Base-by-base conservation (phyloP, 805 yeast genomes). In the Metschnikowia continentalis region DNA sequence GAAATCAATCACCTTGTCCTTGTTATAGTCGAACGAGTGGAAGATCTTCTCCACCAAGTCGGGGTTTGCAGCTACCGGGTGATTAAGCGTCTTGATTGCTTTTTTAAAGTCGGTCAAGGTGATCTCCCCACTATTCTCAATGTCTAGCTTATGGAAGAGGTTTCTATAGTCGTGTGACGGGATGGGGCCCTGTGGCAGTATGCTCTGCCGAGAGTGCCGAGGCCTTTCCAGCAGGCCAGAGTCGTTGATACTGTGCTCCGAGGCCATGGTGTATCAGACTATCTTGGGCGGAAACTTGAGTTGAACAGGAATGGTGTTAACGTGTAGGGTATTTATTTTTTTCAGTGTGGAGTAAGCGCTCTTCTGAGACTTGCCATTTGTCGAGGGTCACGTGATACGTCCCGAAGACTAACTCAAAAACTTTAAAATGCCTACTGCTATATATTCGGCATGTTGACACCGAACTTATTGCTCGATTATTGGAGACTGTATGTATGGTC, bases 41-140 rank as follows among this genome's bases (percentile, higher is more conserved):
- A 86, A 85, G 3, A 87, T 70, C 49, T 75, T 75, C 40, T 70
- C 69, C 42, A 86, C 76, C 33, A 90, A 82, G 46, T 77, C 82
- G 5, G 79, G 78, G 23, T 82, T 80, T 50, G 81, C 74, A 46
- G 80, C 79, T 20, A 87, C 69, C 1, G 92, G 95, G 64, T 87
- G 90, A 50, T 83, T 76, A 36, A 77, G 60, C 23, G 66, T 54
- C 49, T 68, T 66, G 49, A 80, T 64, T 6, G 83, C 82, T 35
- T 65, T 59, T 48, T 71, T 71, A 61, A 80, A 79, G 49, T 79
- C 82, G 35, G 67, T 64, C 6, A 78, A 62, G 1, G 81, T 74
- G 48, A 82, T 71, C 51, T 71, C 74, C 1, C 86, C 86, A n/a
- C 67, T 64, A 20, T 72, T 65, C 22, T 69, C 57, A 10, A 70